Conservation (phyloP, 2,329 filamentous ascomycete genomes). For the Purpureocillium lavendulum region DNA sequence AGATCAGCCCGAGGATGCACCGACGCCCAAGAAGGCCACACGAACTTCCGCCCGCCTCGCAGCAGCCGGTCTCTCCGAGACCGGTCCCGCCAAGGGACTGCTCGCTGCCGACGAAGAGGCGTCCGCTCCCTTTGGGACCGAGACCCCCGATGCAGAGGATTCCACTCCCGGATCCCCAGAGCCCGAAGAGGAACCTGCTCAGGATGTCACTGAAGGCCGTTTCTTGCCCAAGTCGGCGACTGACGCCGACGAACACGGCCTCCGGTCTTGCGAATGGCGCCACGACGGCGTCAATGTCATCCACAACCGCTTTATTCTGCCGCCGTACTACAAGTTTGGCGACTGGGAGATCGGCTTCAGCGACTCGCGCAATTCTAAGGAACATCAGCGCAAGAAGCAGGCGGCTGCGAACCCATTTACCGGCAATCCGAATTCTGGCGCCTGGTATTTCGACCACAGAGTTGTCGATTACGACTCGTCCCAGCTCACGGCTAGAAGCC, state of each 20-base stretch:
- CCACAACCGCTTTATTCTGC: conserved; percentile 44
- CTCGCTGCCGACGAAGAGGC: conserved; percentile 29
- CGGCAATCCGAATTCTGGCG: conserved; percentile 43
- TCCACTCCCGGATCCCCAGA: conserved; percentile 27
- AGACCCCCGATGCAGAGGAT: conserved; percentile 24
- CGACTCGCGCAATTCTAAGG: conserved; percentile 45
- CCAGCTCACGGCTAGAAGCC: conserved; percentile 16
- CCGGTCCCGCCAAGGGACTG: conserved; percentile 27
- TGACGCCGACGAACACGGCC: conserved; percentile 43
- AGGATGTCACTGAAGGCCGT: conserved; percentile 23
- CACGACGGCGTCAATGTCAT: conserved; percentile 14
- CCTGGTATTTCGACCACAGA: conserved; percentile 46
- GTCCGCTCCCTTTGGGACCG: conserved; percentile 22
- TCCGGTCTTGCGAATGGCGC: conserved; percentile 28
- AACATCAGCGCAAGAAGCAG: background rate
- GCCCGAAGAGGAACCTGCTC: conserved; percentile 8
- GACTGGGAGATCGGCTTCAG: conserved; percentile 51
- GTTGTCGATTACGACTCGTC: conserved; percentile 45
- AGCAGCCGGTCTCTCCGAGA: conserved; percentile 13
- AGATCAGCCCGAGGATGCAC: conserved; percentile 39
- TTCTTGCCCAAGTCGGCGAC: conserved; percentile 28
- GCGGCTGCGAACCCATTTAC: conserved; percentile 31
- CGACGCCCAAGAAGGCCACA: conserved; percentile 38
- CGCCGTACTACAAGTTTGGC: conserved; percentile 38
- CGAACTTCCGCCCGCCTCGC: conserved; percentile 21